Base-by-base conservation (phyloP, 805 yeast genomes). In the Yarrowia sp. region DNA sequence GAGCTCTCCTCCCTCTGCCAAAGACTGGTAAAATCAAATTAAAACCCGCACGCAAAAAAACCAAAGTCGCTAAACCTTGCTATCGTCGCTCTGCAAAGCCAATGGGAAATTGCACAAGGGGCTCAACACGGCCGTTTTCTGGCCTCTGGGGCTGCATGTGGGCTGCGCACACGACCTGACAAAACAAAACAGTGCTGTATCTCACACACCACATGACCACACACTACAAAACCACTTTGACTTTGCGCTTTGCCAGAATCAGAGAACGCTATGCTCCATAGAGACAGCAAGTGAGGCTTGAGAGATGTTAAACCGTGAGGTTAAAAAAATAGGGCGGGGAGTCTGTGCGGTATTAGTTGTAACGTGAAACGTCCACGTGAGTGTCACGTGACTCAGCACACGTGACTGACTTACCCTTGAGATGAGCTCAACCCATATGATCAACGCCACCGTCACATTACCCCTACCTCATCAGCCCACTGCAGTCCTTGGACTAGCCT, bases 271-370 rank as follows among this genome's bases (percentile, higher is more conserved):
- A 33, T 33, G 55, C 55, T 48, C 55, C 11, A 35, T 48, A 18
- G 35, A 51, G 58, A 36, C 14, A 51, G 58, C 58, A 51, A 51
- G 58, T 51, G 58, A 51, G 58, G 58, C 43, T 51, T 51, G 43
- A 36, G 33, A 18, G 42, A 50, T 50, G 57, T 36, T 51, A 51
- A 50, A 51, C 58, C 43, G 43, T 51, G 58, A 51, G 58, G 58
- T 36, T 36, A 51, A 51, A 51, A 33, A 22, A 31, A 35, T 48
- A 48, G 55, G 55, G 55, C 55, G 55, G 55, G 41, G 32, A 35
- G 55, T 1, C n/a, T n/a, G n/a, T 51, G 58, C 35, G 58, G 43
- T 51, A 51, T 51, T 36, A 36, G 33, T 10, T n/a, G 43, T 15
- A 22, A 5, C 28, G 42, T 17, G 43, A 5, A n/a, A n/a, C n/a